Conservation (phyloP, 192 early-diverging fungal genomes). For the Powellomyces hirtus region DNA sequence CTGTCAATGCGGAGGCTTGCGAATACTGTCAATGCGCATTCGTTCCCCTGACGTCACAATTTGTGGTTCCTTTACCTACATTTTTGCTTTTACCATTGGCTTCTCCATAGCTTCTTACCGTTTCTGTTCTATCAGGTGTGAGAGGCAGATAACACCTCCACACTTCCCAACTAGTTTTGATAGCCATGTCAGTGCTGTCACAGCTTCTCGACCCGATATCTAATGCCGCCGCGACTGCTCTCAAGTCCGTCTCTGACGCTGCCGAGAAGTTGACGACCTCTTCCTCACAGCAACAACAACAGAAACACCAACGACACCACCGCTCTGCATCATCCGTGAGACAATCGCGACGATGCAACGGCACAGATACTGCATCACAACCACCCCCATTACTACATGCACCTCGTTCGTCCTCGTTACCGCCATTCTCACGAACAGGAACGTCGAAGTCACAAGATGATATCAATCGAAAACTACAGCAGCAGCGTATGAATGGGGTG, state of each 20-base stretch:
- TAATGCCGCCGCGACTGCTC: background rate
- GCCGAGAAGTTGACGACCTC: background rate
- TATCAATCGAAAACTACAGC: background rate
- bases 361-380: background rate
- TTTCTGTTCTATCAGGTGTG: too few relatives aligned
- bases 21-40: too few relatives aligned
- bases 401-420: background rate
- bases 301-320: background rate
- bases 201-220: conserved; percentile 6
- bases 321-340: background rate
- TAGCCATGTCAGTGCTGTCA: background rate
- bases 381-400: background rate
- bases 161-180: too few relatives aligned
- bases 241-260: background rate
- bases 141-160: too few relatives aligned
- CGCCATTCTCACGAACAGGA: too few relatives aligned
- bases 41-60: too few relatives aligned
- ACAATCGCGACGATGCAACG: background rate
- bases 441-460: background rate
- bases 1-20: too few relatives aligned
- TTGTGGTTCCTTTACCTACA: too few relatives aligned
- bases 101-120: too few relatives aligned
- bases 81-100: too few relatives aligned
- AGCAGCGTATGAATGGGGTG: too few relatives aligned
- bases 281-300: too few relatives aligned